Conservation (phyloP, 108 stramenopile species). For the Fistulifera pelliculosa region DNA sequence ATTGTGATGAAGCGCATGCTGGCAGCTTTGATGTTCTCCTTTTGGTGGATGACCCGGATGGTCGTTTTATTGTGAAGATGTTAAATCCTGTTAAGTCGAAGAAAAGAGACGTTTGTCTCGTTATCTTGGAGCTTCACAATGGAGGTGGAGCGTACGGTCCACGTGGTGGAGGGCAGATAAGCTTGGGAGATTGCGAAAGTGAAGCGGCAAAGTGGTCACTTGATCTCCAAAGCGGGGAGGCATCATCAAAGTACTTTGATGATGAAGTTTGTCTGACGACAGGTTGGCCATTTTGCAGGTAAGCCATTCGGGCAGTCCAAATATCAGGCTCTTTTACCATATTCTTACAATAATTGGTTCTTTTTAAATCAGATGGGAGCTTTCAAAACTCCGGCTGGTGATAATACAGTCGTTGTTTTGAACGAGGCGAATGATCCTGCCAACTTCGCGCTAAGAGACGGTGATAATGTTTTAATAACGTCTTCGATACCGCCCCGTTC, state of each 20-base stretch:
- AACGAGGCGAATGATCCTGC: constrained; percentile 68
- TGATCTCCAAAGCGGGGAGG: constrained; percentile 41
- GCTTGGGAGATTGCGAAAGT: constrained; percentile 39
- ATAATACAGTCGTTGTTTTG: constrained; percentile 49
- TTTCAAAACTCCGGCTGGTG: constrained; percentile 52
- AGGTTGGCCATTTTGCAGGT: constrained; percentile 84
- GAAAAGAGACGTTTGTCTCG: constrained; percentile 31
- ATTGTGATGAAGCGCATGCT: constrained; percentile 29
- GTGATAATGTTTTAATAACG: constrained; percentile 36
- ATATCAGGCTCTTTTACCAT: no score
- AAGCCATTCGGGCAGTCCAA: no score
- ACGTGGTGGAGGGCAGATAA: constrained; percentile 62
- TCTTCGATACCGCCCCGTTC: constrained; percentile 71
- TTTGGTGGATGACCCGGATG: background rate
- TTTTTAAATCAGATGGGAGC: constrained; percentile 61
- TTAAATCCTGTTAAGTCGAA: constrained; percentile 8
- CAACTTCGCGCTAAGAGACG: constrained; percentile 65
- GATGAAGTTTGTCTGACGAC: constrained; percentile 72
- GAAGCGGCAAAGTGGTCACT: constrained; percentile 47
- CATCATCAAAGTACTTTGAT: constrained; percentile 35
- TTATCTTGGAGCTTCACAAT: constrained; percentile 33
- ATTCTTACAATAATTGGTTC: no score
- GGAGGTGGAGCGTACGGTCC: constrained; percentile 75
- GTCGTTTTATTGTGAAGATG: background rate
- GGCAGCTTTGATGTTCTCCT: constrained; percentile 40